phyloP scores from a whole-genome alignment of 805 yeast species.

The Naumovozyma dairenensis region DNA sequence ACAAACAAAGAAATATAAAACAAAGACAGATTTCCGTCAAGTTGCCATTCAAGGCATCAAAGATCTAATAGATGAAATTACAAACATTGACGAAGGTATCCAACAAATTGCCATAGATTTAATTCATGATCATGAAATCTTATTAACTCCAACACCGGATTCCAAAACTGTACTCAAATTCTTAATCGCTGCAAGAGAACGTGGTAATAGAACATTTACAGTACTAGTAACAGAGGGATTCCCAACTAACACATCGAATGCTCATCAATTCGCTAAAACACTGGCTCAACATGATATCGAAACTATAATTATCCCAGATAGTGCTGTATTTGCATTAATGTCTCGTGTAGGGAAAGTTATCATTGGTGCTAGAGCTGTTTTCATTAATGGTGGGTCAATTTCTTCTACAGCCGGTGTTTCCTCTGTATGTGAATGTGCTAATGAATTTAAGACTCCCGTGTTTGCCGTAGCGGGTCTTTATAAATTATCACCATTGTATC shows the following conservation, averaged over 20 bases:
- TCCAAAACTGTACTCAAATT: conserved; percentile 84
- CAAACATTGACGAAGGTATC: conserved; percentile 80
- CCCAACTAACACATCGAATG: conserved; percentile 74
- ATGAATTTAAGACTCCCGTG: conserved; percentile 91
- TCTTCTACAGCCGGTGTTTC: conserved; percentile 85
- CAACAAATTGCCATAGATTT: conserved; percentile 86
- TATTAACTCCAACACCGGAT: conserved; percentile 86
- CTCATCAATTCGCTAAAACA: conserved; percentile 71
- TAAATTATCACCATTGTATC: conserved; percentile 87
- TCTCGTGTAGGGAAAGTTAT: conserved; percentile 94
- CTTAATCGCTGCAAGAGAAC: conserved; percentile 68
- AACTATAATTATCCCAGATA: conserved; percentile 84
- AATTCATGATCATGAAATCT: conserved; percentile 82
- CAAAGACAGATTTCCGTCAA: conserved; percentile 59
- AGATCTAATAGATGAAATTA: conserved; percentile 84
- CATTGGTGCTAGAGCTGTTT: conserved; percentile 83
- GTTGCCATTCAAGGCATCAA: conserved; percentile 85
- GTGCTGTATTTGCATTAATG: conserved; percentile 91
- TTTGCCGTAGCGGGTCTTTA: conserved; percentile 90
- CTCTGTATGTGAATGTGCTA: conserved; percentile 90
- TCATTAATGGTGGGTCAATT: conserved; percentile 93
- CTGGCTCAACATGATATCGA: conserved; percentile 81
- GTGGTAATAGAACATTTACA: conserved; percentile 72
- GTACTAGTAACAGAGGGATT: conserved; percentile 86
- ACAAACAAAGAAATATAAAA: conserved; percentile 11